Evolutionary conservation across 805 yeast genomes (phyloP).

Genomic region (Starmerella kuoi): DNA sequence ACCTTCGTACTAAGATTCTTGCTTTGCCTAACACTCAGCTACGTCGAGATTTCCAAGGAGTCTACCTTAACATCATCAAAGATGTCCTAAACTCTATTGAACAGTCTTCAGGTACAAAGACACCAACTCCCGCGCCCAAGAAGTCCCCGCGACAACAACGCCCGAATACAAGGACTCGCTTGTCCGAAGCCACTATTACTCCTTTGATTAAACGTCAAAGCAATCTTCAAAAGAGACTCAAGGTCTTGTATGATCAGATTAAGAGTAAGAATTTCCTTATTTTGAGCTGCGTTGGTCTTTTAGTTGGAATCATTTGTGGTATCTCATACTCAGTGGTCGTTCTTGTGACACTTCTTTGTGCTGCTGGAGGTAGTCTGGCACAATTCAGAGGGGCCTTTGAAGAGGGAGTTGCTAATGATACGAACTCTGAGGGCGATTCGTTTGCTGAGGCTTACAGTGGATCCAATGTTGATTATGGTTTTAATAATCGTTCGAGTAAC

Average conservation of each 20-base stretch:
- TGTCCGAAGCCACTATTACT: neutral
- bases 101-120: neutral
- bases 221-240: neutral
- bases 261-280: neutral
- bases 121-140: neutral
- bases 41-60: neutral
- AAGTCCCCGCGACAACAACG: neutral
- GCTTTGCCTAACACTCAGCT: neutral
- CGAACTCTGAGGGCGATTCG: neutral
- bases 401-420: neutral
- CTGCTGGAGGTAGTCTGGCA: neutral
- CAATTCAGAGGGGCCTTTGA: neutral
- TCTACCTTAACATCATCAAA: neutral
- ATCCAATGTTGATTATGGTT: neutral
- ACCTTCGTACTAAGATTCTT: neutral
- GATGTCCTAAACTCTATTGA: neutral
- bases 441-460: neutral
- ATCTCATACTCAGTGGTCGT: neutral
- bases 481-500: neutral
- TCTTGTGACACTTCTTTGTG: neutral
- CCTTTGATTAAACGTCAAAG: neutral
- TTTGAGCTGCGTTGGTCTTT: neutral
- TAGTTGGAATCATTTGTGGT: neutral
- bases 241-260: neutral
- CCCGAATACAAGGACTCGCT: neutral